Conservation (phyloP, 2,329 filamentous ascomycete species). For the Hypoxylon sp. region DNA sequence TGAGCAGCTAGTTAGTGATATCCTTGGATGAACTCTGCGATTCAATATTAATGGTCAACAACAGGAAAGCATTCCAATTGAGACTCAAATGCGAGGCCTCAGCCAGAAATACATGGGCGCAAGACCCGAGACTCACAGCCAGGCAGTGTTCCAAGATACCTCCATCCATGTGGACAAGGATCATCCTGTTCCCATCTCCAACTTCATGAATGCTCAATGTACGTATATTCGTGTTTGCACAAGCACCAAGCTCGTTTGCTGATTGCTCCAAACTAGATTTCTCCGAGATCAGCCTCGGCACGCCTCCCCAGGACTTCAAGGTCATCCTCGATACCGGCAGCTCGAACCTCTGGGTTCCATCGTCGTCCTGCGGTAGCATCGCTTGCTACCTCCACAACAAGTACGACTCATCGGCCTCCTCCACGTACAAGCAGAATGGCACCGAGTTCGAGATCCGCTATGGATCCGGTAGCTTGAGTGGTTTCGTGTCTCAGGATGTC, state of each 20-base stretch:
- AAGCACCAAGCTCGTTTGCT: background rate
- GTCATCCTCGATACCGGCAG: constrained; percentile 98
- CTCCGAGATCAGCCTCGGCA: constrained; percentile 94
- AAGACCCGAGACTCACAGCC: constrained; percentile 75
- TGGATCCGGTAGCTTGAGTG: constrained; percentile 92
- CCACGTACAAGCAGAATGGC: constrained; percentile 94
- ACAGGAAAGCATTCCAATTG: constrained; percentile 81
- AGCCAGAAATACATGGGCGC: constrained; percentile 97
- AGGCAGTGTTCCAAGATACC: constrained; percentile 84
- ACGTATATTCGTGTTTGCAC: constrained; percentile 57
- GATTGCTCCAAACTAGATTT: constrained; percentile 73
- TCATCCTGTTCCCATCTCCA: constrained; percentile 90
- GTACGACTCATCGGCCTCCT: constrained; percentile 92
- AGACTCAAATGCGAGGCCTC: constrained; percentile 83
- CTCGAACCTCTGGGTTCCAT: constrained; percentile 99
- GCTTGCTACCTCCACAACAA: constrained; percentile 98
- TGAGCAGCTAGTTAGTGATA: constrained; percentile 84
- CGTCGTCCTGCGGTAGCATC: constrained; percentile 89
- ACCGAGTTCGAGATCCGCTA: constrained; percentile 93
- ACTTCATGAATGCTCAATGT: constrained; percentile 99
- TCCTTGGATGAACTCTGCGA: background rate
- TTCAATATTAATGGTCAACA: constrained; percentile 40
- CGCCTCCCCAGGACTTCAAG: constrained; percentile 95
- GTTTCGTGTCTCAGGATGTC: constrained; percentile 91
- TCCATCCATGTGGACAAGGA: constrained; percentile 73